These are phyloP conservation scores for Hymenoscyphus scutula DNA, from an alignment of 2,329 filamentous ascomycete genomes.

Conservation along the genomic window DNA sequence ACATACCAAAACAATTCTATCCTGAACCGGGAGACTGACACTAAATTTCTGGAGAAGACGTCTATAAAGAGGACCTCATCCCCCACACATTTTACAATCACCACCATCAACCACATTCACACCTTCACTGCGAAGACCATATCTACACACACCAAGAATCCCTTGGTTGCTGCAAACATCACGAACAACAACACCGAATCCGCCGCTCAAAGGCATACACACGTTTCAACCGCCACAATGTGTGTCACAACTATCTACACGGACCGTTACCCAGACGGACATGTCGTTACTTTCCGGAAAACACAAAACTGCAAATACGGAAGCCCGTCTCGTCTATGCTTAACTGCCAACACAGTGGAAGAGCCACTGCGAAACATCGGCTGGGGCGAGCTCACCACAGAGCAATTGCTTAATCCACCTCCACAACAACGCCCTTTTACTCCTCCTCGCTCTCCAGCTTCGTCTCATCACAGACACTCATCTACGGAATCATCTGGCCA, in stretches of 20 bases:
- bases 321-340: slow-evolving; percentile 42
- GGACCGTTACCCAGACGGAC: slow-evolving; percentile 48
- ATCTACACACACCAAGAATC: background rate
- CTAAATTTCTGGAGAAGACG: slow-evolving; percentile 13
- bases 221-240: slow-evolving; percentile 43
- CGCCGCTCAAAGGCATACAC: slow-evolving; percentile 17
- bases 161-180: slow-evolving; percentile 14
- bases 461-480: slow-evolving; percentile 36
- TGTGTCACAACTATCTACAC: slow-evolving; percentile 49
- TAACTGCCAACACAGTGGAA: slow-evolving; percentile 41
- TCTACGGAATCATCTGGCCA: slow-evolving; percentile 38
- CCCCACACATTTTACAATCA: slow-evolving; percentile 19
- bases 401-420: slow-evolving; percentile 40
- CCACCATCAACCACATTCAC: slow-evolving; percentile 6
- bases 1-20: slow-evolving; percentile 31
- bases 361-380: slow-evolving; percentile 42
- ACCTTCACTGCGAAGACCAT: background rate
- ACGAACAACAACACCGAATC: slow-evolving; percentile 17
- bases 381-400: slow-evolving; percentile 37
- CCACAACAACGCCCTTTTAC: slow-evolving; percentile 30
- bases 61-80: slow-evolving; percentile 17
- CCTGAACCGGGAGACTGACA: slow-evolving; percentile 36
- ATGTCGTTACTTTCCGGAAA: slow-evolving; percentile 38
- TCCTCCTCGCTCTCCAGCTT: slow-evolving; percentile 29
- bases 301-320: slow-evolving; percentile 42